Conservation (phyloP, 108 stramenopile species). For the Conticribra guillardii region DNA sequence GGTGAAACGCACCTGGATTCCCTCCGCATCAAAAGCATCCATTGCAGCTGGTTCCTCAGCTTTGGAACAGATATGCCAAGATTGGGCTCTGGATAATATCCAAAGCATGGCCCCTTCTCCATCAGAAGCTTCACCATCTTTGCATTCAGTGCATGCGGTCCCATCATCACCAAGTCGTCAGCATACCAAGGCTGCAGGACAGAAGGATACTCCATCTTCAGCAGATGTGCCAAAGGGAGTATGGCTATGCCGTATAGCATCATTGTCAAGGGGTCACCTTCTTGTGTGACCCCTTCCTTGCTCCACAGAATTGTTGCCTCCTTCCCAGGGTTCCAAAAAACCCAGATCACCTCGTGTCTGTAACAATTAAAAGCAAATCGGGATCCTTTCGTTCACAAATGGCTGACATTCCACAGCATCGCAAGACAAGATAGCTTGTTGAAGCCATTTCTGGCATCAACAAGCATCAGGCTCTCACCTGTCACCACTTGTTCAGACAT, state of each 20-base stretch:
- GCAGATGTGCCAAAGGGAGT: conserved; percentile 16
- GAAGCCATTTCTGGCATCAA: conserved; percentile 42
- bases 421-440: conserved; percentile 27
- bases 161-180: conserved; percentile 29
- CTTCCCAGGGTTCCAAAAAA: conserved; percentile 1
- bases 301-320: background rate
- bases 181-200: conserved; percentile 45
- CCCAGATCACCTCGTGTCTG: conserved; percentile 12
- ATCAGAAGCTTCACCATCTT: background rate
- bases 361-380: conserved; percentile 42
- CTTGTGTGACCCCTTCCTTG: conserved; percentile 37
- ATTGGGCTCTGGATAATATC: too few relatives aligned
- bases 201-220: conserved; percentile 2
- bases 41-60: background rate
- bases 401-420: conserved; percentile 44
- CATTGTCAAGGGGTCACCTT: conserved; percentile 52
- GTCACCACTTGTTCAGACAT: background rate
- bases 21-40: background rate
- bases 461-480: background rate
- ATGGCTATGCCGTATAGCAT: conserved; percentile 39
- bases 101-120: background rate
- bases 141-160: background rate
- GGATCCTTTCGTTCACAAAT: conserved; percentile 35
- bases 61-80: background rate
- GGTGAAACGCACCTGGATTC: conserved; percentile 1